Conservation (phyloP, 305 asterid species). For the Petunia hybrid region DNA sequence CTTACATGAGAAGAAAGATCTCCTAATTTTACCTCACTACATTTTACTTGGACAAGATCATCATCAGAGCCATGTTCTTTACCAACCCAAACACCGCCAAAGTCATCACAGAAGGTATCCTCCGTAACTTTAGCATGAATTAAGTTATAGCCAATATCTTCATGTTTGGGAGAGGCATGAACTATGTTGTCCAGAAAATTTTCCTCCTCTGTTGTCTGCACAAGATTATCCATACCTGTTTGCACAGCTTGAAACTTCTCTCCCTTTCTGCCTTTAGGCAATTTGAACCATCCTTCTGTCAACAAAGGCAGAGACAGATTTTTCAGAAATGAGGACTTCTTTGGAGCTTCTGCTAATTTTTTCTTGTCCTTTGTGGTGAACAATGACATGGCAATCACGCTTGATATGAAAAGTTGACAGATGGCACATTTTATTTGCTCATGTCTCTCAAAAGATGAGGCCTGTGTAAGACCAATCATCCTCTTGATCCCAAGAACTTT, state of each 20-base stretch:
- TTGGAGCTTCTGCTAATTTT: conserved; percentile 39
- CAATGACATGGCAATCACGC: conserved; percentile 67
- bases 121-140: conserved; percentile 26
- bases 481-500: conserved; percentile 68
- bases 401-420: conserved; percentile 84
- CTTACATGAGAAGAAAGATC: not conserved
- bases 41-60: conserved; percentile 24
- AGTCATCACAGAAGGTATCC: conserved; percentile 19
- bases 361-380: conserved; percentile 48
- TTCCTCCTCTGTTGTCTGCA: conserved; percentile 24
- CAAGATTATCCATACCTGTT: conserved; percentile 6
- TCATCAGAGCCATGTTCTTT: not conserved
- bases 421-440: conserved; percentile 77
- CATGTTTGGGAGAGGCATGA: conserved; percentile 23
- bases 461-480: conserved; percentile 71
- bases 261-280: conserved; percentile 49
- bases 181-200: conserved; percentile 17
- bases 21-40: conserved; percentile 28
- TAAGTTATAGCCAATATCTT: conserved; percentile 23
- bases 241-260: conserved; percentile 17
- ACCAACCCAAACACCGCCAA: conserved; percentile 9
- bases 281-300: conserved; percentile 73
- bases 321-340: conserved; percentile 56
- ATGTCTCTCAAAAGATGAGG: conserved; percentile 75
- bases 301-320: conserved; percentile 60